phyloP scores from a whole-genome alignment of 495 filamentous ascomycete genomes.

The Xanthoparmelia taractica region DNA sequence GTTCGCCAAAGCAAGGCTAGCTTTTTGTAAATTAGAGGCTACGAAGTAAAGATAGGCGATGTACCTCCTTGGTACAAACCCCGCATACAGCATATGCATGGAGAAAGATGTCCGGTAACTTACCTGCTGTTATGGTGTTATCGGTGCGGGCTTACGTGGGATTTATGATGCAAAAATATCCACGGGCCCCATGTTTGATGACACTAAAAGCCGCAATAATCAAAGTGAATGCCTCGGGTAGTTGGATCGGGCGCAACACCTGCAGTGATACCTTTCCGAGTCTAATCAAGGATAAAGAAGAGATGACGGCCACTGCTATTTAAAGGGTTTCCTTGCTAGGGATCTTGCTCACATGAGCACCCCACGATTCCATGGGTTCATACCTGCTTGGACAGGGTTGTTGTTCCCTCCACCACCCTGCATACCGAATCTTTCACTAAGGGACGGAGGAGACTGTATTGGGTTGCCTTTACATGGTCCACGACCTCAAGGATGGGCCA shows the following conservation, averaged over 20 bases:
- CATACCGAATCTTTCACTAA: not conserved
- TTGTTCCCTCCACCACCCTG: not conserved
- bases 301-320: no score
- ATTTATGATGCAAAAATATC: not conserved
- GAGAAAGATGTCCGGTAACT: not conserved
- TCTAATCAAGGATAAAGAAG: no score
- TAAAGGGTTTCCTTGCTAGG: no score
- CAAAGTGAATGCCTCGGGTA: no score
- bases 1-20: not conserved
- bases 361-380: no score
- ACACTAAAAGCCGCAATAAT: no score
- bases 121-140: not conserved
- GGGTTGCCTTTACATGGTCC: not conserved
- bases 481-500: not conserved
- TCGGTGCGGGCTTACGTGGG: not conserved
- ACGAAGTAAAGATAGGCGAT: no score
- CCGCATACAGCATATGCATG: not conserved
- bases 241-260: no score
- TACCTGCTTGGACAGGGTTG: no score
- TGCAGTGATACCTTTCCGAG: no score
- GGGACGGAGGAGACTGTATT: not conserved
- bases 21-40: not conserved
- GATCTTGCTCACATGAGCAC: no score
- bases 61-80: no score
- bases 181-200: not conserved